Evolutionary conservation across 2,329 filamentous ascomycete genomes (phyloP).

Genomic region (Aspergillus cejpii): DNA sequence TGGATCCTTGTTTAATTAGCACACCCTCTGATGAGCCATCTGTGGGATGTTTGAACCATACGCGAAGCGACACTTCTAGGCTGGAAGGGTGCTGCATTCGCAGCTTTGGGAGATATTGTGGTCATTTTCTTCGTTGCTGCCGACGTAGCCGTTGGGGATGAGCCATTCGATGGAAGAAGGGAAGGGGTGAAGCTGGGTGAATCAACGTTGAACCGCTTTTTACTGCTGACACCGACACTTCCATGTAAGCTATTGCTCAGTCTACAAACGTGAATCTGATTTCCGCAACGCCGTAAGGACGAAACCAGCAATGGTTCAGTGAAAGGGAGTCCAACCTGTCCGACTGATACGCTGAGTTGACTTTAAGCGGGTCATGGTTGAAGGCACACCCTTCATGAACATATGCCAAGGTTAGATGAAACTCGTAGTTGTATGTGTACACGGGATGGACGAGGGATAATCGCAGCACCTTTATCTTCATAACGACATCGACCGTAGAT

Average conservation of each 20-base stretch:
- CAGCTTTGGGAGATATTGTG: conserved; percentile 75
- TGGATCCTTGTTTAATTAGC: conserved; percentile 35
- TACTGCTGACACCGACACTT: conserved; percentile 20
- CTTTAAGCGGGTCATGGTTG: conserved; percentile 72
- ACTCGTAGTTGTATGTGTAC: background rate
- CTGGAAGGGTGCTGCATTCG: conserved; percentile 64
- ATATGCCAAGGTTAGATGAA: conserved; percentile 17
- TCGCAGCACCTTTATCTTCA: conserved; percentile 64
- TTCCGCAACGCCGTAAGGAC: too few species aligned
- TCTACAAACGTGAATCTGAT: background rate
- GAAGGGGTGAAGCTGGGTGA: conserved; percentile 89
- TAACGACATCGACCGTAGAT: conserved; percentile 92
- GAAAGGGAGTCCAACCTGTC: conserved; percentile 32
- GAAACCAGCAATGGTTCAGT: conserved; percentile 2
- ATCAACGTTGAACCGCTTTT: conserved; percentile 86
- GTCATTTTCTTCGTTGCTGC: conserved; percentile 57
- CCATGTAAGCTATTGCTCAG: conserved; percentile 16
- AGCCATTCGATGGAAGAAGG: conserved; percentile 34
- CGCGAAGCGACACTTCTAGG: conserved; percentile 39
- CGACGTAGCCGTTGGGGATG: conserved; percentile 21
- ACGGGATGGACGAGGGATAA: conserved; percentile 3
- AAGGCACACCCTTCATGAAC: conserved; percentile 62
- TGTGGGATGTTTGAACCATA: conserved; percentile 20
- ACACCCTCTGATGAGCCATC: background rate
- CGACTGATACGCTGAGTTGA: conserved; percentile 37